These are phyloP conservation scores for Trichocladium uniseriatum DNA, from an alignment of 495 filamentous ascomycete genomes.

Conservation along the genomic window DNA sequence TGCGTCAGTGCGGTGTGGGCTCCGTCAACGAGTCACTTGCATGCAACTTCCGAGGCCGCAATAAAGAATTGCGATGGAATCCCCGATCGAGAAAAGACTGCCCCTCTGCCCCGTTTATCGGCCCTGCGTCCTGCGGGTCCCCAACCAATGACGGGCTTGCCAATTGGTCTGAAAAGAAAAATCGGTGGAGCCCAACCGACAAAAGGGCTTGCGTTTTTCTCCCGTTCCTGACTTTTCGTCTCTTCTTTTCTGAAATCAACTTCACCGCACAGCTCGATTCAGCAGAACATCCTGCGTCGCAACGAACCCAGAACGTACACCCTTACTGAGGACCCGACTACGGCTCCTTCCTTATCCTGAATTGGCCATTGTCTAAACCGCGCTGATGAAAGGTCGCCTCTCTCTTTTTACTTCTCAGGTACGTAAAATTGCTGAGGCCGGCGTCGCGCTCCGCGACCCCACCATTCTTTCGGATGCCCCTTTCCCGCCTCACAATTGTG, in stretches of 20 bases:
- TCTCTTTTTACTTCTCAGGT: slow-evolving; percentile 97
- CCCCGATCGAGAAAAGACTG: slow-evolving; percentile 1
- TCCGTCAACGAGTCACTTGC: background rate
- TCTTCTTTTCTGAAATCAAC: slow-evolving; percentile 4
- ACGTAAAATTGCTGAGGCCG: slow-evolving; percentile 19
- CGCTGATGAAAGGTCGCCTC: slow-evolving; percentile 91
- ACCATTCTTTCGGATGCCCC: slow-evolving; percentile 2
- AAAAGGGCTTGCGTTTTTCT: slow-evolving; percentile 5
- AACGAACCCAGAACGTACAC: background rate
- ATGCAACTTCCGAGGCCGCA: slow-evolving; percentile 7
- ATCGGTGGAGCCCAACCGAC: slow-evolving; percentile 7
- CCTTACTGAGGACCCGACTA: background rate
- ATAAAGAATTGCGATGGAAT: background rate
- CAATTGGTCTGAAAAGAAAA: slow-evolving; percentile 9
- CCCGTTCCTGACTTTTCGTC: slow-evolving; percentile 6
- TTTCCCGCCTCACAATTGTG: background rate
- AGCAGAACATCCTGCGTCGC: background rate
- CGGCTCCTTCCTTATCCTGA: slow-evolving; percentile 12
- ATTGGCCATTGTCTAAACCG: slow-evolving; percentile 31
- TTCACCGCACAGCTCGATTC: background rate
- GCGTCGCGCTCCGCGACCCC: slow-evolving; percentile 3
- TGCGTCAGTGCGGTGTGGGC: background rate
- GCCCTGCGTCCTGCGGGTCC: background rate
- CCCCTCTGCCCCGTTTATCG: slow-evolving; percentile 10
- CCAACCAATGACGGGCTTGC: slow-evolving; percentile 7